Percentiles rank a stretch among this genome's conserved stretches.
Conservation (phyloP, 2,329 filamentous ascomycete species). For the Botrytis galanthina region DNA sequence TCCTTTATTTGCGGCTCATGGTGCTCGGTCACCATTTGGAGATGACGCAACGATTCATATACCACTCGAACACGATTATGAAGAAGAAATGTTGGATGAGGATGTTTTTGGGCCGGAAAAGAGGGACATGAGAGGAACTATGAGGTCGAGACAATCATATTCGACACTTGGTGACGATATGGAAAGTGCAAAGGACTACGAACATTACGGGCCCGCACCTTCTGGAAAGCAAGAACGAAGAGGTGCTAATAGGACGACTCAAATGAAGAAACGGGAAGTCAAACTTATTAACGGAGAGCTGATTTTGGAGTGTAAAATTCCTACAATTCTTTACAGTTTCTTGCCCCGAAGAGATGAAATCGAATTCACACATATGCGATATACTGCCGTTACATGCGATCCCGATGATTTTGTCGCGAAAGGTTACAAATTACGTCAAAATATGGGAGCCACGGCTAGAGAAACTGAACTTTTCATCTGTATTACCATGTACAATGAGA, state of each 20-base stretch:
- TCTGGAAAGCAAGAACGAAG: constrained; percentile 82
- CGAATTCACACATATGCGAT: constrained; percentile 98
- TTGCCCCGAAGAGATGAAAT: constrained; percentile 87
- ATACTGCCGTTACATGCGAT: constrained; percentile 97
- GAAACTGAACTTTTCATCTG: constrained; percentile 97
- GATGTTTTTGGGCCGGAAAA: constrained; percentile 63
- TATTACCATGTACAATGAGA: constrained; percentile 98
- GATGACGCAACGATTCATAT: constrained; percentile 73
- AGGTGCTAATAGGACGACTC: constrained; percentile 70
- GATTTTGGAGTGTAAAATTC: constrained; percentile 97
- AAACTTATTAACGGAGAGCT: constrained; percentile 96
- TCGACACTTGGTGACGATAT: constrained; percentile 41
- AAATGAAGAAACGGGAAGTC: constrained; percentile 92
- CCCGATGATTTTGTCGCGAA: constrained; percentile 87
- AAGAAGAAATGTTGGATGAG: constrained; percentile 56
- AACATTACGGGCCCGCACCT: constrained; percentile 85
- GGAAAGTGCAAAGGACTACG: constrained; percentile 52
- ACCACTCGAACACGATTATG: constrained; percentile 54
- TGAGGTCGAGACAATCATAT: constrained; percentile 42
- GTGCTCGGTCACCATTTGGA: constrained; percentile 49
- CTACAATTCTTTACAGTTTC: constrained; percentile 96
- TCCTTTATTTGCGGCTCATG: constrained; percentile 70
- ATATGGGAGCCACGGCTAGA: constrained; percentile 76
- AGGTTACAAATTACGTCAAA: constrained; percentile 91
- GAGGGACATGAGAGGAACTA: constrained; percentile 23